These are phyloP conservation scores for Neurospora hispaniola DNA, from an alignment of 495 filamentous ascomycete species.

Conservation along the genomic window DNA sequence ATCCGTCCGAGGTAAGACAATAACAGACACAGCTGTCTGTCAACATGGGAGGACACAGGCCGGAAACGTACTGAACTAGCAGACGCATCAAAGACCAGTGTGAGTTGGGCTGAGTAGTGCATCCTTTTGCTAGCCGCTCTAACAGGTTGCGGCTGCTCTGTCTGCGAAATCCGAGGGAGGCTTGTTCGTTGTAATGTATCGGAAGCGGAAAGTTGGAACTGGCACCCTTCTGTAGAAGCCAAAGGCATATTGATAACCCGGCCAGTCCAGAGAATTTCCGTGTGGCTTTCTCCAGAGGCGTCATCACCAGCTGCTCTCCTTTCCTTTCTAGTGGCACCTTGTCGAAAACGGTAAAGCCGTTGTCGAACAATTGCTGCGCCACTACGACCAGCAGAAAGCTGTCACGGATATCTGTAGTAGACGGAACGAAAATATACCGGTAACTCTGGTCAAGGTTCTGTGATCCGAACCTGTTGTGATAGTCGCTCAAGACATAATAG, in stretches of 20 bases:
- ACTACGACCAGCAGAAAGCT: not conserved
- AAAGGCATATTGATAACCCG: not conserved
- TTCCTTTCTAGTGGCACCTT: not conserved
- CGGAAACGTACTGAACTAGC: not conserved
- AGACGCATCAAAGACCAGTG: not conserved
- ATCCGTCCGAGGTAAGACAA: not conserved
- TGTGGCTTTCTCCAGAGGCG: not conserved
- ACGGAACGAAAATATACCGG: too few species aligned
- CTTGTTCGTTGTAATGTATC: not conserved
- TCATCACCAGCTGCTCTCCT: not conserved
- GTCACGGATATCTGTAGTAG: accelerated
- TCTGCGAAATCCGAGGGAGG: accelerated
- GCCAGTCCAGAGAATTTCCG: accelerated
- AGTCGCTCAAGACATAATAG: not conserved
- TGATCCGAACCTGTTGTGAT: too few species aligned
- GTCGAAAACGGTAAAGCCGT: not conserved
- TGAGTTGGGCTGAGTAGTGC: not conserved
- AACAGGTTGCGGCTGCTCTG: not conserved
- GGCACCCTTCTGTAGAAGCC: not conserved
- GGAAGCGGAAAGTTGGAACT: not conserved
- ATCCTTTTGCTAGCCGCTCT: not conserved
- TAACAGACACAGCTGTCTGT: not conserved
- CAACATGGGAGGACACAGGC: not conserved
- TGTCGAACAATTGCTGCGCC: not conserved
- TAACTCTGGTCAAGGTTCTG: too few species aligned